Evolutionary conservation across 106 monocot species (phyloP).

Genomic region (Xerophyta viscosa): DNA sequence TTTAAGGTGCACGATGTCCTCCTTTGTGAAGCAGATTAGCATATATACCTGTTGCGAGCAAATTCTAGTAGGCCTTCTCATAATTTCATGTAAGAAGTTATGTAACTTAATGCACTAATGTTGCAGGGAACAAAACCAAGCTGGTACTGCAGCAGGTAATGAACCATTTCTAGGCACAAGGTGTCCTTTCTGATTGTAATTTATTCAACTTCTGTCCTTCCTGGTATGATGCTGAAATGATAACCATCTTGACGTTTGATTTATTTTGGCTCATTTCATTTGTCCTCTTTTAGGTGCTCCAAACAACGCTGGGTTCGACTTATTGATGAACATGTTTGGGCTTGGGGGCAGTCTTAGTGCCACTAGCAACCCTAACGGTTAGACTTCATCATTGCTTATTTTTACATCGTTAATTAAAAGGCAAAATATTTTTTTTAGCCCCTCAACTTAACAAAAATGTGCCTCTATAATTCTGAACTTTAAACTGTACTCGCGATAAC

Average conservation of each 20-base stretch:
- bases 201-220: background rate
- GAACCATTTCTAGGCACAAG: background rate
- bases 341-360: constrained; percentile 54
- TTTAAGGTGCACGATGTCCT: background rate
- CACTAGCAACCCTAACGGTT: constrained; percentile 46
- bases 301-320: constrained; percentile 36
- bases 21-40: background rate
- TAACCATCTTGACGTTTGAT: too few relatives aligned
- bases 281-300: constrained; percentile 15
- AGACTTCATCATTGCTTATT: background rate
- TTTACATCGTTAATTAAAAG: too few relatives aligned
- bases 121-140: constrained; percentile 70
- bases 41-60: background rate
- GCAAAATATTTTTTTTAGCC: too few relatives aligned
- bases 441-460: too few relatives aligned
- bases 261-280: too few relatives aligned
- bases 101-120: background rate
- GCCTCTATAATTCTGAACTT: too few relatives aligned
- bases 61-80: background rate
- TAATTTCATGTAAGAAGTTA: background rate
- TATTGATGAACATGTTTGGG: constrained; percentile 86
- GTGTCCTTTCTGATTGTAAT: too few relatives aligned
- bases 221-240: background rate
- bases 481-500: too few relatives aligned
- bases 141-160: constrained; percentile 50